phyloP scores from a whole-genome alignment of 805 yeast genomes.

The Kodamaea lidongshanica region DNA sequence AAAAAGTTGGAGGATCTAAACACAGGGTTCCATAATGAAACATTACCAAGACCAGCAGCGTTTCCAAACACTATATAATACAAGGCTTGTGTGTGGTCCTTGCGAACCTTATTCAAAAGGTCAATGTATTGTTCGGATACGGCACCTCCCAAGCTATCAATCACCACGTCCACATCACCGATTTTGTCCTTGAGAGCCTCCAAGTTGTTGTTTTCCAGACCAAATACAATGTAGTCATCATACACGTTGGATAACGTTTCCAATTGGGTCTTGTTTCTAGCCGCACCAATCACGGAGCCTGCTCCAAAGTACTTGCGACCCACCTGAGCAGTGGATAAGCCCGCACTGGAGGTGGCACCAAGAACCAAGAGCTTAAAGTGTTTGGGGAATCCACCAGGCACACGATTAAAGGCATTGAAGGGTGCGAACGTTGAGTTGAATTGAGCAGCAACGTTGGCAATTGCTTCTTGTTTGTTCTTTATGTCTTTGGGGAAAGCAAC shows the following conservation, averaged over 20 bases:
- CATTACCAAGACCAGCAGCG: constrained; percentile 6
- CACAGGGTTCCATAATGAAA: constrained; percentile 4
- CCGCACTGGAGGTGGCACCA: constrained; percentile 11
- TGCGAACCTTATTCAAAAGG: constrained; percentile 1
- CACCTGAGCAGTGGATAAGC: constrained; percentile 8
- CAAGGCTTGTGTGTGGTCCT: constrained; percentile 3
- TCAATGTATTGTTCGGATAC: constrained; percentile 4
- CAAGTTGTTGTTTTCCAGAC: constrained; percentile 2
- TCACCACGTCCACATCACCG: constrained; percentile 9
- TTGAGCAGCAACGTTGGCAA: constrained; percentile 10
- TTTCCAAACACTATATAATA: constrained; percentile 11
- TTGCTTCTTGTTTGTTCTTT: constrained; percentile 4
- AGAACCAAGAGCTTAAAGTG: constrained; percentile 7
- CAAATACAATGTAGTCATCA: constrained; percentile 5
- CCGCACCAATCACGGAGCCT: constrained; percentile 7
- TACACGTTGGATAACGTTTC: constrained; percentile 1
- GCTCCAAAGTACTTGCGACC: constrained; percentile 8
- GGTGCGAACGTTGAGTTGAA: constrained; percentile 10
- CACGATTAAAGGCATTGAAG: constrained; percentile 7
- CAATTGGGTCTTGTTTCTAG: constrained; percentile 5
- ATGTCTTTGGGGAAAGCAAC: constrained; percentile 6
- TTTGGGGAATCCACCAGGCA: constrained; percentile 7
- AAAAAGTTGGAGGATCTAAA: constrained; percentile 9
- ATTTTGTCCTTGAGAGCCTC: constrained; percentile 1
- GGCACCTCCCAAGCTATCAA: constrained; percentile 10